Evolutionary conservation across 768 basidiomycete genomes (phyloP).

Genomic region (Leccinum ochraceum): DNA sequence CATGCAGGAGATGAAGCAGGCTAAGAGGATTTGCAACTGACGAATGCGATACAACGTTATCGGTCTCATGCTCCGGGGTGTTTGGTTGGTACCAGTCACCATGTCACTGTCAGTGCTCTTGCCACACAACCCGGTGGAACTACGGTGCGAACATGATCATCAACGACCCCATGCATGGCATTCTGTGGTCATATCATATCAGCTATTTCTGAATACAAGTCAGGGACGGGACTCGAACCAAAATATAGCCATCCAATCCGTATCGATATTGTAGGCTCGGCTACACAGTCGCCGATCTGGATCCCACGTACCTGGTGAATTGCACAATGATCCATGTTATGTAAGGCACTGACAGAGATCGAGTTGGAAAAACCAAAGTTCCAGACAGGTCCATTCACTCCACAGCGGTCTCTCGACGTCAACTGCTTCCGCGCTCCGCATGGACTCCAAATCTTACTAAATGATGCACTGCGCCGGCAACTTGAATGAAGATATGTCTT

Average conservation of each 20-base stretch:
- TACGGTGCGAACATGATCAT: background rate
- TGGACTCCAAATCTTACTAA: background rate
- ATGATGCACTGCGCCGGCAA: background rate
- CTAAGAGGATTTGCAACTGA: too few species aligned
- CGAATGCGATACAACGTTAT: background rate
- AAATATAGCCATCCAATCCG: background rate
- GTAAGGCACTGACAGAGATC: background rate
- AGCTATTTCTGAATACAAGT: background rate
- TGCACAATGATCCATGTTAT: background rate
- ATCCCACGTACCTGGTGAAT: background rate
- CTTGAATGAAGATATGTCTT: background rate
- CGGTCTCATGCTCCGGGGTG: background rate
- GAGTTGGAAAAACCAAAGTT: background rate
- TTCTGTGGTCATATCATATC: background rate
- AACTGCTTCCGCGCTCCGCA: background rate
- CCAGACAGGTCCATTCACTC: background rate
- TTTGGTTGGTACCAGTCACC: background rate
- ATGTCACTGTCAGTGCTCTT: background rate
- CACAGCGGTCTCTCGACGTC: background rate
- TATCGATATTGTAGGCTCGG: background rate
- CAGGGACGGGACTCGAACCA: background rate
- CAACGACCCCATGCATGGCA: background rate
- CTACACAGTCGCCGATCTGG: background rate
- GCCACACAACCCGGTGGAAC: background rate
- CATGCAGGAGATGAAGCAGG: background rate